phyloP scores from a whole-genome alignment of 1,284 basidiomycete genomes.

The Schizophyllum amplum region DNA sequence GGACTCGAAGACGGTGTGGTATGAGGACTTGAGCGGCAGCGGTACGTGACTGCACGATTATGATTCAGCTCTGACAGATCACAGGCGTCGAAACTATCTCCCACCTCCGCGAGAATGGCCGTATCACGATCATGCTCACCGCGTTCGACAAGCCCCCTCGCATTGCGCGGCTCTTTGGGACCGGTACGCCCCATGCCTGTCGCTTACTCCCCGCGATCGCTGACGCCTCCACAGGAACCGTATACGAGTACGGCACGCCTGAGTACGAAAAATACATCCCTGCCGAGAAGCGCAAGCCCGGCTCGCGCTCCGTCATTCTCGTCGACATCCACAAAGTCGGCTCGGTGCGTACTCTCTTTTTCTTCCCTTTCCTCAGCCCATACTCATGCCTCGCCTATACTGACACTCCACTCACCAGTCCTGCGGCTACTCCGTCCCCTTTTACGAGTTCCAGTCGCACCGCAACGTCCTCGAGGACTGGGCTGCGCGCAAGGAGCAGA shows the following conservation, averaged over 20 bases:
- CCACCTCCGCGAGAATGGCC: constrained; percentile 48
- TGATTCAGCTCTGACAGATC: not conserved
- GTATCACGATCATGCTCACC: constrained; percentile 49
- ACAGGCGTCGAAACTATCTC: constrained; percentile 54
- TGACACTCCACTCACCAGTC: constrained; percentile 43
- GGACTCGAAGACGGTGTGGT: constrained; percentile 44
- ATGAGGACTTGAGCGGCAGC: constrained; percentile 51
- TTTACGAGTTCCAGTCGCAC: constrained; percentile 37
- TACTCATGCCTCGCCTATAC: constrained; percentile 29
- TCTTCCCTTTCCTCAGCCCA: constrained; percentile 7
- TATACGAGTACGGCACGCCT: constrained; percentile 45
- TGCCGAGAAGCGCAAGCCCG: constrained; percentile 33
- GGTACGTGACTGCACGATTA: constrained; percentile 25
- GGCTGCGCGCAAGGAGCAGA: constrained; percentile 22
- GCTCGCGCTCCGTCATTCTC: constrained; percentile 44
- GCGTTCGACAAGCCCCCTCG: constrained; percentile 45
- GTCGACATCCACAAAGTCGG: constrained; percentile 44
- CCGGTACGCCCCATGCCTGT: constrained; percentile 24
- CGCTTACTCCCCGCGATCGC: not conserved
- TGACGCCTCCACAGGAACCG: constrained; percentile 25
- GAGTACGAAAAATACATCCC: constrained; percentile 40
- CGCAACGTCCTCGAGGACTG: constrained; percentile 30
- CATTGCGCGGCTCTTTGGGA: constrained; percentile 48
- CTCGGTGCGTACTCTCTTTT: constrained; percentile 27
- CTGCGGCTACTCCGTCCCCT: constrained; percentile 47